These are phyloP conservation scores for Phytophthora agathidicida DNA, from an alignment of 352 stramenopile genomes.

Conservation along the genomic window DNA sequence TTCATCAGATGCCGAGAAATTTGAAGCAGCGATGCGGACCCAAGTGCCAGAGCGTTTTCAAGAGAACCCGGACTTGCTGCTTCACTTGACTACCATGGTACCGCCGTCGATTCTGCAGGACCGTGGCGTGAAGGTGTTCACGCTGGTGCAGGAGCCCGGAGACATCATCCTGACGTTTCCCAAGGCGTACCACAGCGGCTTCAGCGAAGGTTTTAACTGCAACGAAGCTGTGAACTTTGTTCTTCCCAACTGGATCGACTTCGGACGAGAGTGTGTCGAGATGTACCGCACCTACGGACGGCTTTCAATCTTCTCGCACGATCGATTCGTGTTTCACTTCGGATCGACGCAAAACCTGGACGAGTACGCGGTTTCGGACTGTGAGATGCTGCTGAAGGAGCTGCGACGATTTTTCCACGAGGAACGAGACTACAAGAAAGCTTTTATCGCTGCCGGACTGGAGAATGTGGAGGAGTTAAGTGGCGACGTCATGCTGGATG, in stretches of 20 bases:
- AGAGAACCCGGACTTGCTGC: slow-evolving; percentile 66
- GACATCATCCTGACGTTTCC: slow-evolving; percentile 99
- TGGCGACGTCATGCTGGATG: slow-evolving; percentile 72
- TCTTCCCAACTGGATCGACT: slow-evolving; percentile 86
- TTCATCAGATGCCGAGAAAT: slow-evolving; percentile 53
- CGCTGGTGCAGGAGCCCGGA: slow-evolving; percentile 84
- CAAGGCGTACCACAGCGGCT: slow-evolving; percentile 96
- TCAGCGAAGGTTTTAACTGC: slow-evolving; percentile 96
- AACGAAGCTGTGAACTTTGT: slow-evolving; percentile 91
- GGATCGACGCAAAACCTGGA: slow-evolving; percentile 66
- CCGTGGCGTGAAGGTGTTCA: slow-evolving; percentile 64
- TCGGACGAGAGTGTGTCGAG: slow-evolving; percentile 69
- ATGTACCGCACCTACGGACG: slow-evolving; percentile 69
- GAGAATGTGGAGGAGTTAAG: slow-evolving; percentile 65
- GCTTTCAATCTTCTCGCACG: slow-evolving; percentile 81
- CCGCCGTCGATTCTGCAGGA: slow-evolving; percentile 53
- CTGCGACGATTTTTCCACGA: slow-evolving; percentile 75
- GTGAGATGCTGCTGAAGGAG: slow-evolving; percentile 71
- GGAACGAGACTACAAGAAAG: slow-evolving; percentile 67
- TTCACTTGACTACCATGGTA: slow-evolving; percentile 83
- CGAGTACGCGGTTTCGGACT: slow-evolving; percentile 63
- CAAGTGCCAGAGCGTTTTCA: slow-evolving; percentile 67
- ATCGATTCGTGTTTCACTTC: slow-evolving; percentile 85
- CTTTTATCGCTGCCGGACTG: slow-evolving; percentile 45
- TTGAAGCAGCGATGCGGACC: slow-evolving; percentile 57